Evolutionary conservation across 202 grass and related monocot genomes (phyloP).

Genomic region (Setaria viridis): DNA sequence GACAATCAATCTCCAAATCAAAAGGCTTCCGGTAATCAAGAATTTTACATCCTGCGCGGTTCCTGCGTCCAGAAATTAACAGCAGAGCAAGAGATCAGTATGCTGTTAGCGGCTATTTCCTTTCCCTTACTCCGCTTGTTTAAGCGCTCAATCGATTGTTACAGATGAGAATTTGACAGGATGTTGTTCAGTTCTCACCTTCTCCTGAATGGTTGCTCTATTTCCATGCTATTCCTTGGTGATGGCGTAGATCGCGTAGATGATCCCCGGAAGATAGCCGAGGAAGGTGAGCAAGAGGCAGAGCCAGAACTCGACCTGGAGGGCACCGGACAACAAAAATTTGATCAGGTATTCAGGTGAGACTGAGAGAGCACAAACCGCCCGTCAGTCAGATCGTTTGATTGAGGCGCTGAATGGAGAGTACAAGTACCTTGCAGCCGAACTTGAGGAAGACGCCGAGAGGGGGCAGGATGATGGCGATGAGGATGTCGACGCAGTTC

Average conservation of each 20-base stretch:
- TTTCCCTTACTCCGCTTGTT: background rate
- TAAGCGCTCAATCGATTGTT: too few species aligned
- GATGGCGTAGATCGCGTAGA: conserved; percentile 65
- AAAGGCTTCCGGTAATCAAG: background rate
- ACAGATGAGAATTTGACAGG: too few species aligned
- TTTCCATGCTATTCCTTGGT: conserved; percentile 7
- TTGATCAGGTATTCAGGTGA: background rate
- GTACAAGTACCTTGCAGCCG: conserved; percentile 42
- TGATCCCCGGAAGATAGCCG: conserved; percentile 60
- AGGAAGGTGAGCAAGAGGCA: conserved; percentile 66
- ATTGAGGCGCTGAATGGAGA: too few species aligned
- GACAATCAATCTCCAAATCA: background rate
- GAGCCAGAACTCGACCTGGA: conserved; percentile 62
- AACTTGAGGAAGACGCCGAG: conserved; percentile 63
- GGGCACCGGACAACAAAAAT: background rate
- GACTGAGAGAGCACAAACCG: too few species aligned
- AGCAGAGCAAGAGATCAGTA: background rate
- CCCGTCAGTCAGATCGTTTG: too few species aligned
- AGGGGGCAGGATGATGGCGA: conserved; percentile 65
- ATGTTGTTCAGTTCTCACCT: conserved; percentile 1
- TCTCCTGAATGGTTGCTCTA: background rate
- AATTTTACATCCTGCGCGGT: background rate
- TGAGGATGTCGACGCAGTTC: conserved; percentile 56
- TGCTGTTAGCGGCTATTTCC: background rate
- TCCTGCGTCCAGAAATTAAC: background rate